Base-by-base conservation (phyloP, 371 early-diverging fungal genomes). In the Fennellomyces sp. region DNA sequence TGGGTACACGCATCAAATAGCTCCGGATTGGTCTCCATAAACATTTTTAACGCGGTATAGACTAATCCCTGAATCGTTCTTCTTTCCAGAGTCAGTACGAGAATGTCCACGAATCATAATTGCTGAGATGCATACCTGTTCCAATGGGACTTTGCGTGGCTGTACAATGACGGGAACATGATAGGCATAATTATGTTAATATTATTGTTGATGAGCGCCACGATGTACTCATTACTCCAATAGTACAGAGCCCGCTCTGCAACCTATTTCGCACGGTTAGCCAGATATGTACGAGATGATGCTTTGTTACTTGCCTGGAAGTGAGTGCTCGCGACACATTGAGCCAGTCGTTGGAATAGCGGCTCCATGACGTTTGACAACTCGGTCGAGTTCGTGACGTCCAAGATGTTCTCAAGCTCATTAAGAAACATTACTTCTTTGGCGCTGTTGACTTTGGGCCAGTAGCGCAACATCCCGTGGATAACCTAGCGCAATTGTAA, bases 401-500 rank as follows among this genome's bases (percentile, higher is more conserved):
- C 96, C 75, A 98, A 63, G n/a, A 97, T 91, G 60, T 97, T 96
- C 65, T 98, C 98, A 49, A 97, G 76, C 74, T 97, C 97, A 73
- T 91, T 94, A 61, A 98, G 75, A 72, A 93, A 98, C 96, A 98
- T 97, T 54, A 97, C 95, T 74, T 97, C 97, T 73, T 98, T 98
- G 3, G 97, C 93, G 56, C 93, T 93, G 81, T 97, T 98, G 47
- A 94, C 91, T 70, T 97, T 98, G 42, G 98, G 98, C 98, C 98
- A 98, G 74, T 86, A 96, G 25, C 95, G 87, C 64, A 98, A 75
- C 38, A 98, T 75, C 10, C 92, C 90, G 57, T 80, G 80, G 23
- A 95, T 83, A 5, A 97, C 93, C 91, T 92, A 61, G n/a, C n/a
- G n/a, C n/a, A n/a, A n/a, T n/a, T n/a, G n/a, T n/a, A n/a, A n/a